Percentiles rank a stretch among this genome's conserved stretches.
phyloP scores from a whole-genome alignment of 2,329 filamentous ascomycete genomes.

The Cercospora brassicicola region DNA sequence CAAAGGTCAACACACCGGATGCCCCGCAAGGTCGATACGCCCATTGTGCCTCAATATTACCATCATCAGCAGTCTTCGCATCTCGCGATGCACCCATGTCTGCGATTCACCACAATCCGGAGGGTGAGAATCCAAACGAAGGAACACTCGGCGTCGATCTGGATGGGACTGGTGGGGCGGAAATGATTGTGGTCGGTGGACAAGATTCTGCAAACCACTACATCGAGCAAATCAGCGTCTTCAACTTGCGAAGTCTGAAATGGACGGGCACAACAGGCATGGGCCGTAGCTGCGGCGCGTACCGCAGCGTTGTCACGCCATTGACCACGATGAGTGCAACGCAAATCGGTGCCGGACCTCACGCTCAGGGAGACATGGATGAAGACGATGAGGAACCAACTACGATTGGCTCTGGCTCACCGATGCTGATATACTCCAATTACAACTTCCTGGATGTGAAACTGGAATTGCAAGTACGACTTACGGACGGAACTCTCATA shows the following conservation, averaged over 20 bases:
- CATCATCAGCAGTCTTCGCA: slow-evolving; percentile 82
- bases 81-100: slow-evolving; percentile 81
- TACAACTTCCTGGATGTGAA: slow-evolving; percentile 99
- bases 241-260: slow-evolving; percentile 90
- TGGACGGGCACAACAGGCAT: slow-evolving; percentile 89
- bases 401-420: slow-evolving; percentile 49
- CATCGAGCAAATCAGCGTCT: slow-evolving; percentile 97
- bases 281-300: slow-evolving; percentile 91
- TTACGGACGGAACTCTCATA: slow-evolving; percentile 76
- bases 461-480: slow-evolving; percentile 84
- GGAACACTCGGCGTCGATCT: slow-evolving; percentile 84
- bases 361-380: slow-evolving; percentile 46
- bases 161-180: slow-evolving; percentile 86
- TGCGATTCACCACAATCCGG: slow-evolving; percentile 84
- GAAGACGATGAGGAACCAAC: slow-evolving; percentile 41
- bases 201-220: slow-evolving; percentile 98
- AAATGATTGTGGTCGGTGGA: slow-evolving; percentile 95
- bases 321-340: slow-evolving; percentile 66
- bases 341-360: slow-evolving; percentile 62
- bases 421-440: slow-evolving; percentile 97
- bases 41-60: slow-evolving; percentile 89
- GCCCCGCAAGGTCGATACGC: slow-evolving; percentile 92
- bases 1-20: slow-evolving; percentile 70
- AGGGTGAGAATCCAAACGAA: slow-evolving; percentile 78
- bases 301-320: slow-evolving; percentile 90